Evolutionary conservation across 495 filamentous ascomycete genomes (phyloP).

Genomic region (Daldinia vernicosa): DNA sequence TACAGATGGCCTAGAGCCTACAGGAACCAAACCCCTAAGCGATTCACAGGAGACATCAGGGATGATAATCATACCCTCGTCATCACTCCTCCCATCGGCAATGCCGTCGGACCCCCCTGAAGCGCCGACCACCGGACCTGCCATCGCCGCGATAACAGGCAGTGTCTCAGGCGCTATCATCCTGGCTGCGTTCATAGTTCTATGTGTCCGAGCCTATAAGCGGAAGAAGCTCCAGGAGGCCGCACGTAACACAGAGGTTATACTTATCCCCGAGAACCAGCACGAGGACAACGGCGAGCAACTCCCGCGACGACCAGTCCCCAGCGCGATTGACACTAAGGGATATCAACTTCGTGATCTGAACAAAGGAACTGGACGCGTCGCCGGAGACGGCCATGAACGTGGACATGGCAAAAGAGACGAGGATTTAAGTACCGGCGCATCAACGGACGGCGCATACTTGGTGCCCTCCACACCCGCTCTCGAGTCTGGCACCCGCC

Average conservation of each 20-base stretch:
- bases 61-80: neutral
- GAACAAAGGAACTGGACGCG: neutral
- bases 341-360: neutral
- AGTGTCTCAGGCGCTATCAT: slow-evolving; percentile 34
- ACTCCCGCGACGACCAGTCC: slow-evolving; percentile 19
- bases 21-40: neutral
- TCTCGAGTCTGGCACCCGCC: slow-evolving; percentile 29
- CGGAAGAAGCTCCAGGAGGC: slow-evolving; percentile 33
- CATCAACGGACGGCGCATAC: slow-evolving; percentile 9
- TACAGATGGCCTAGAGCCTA: neutral
- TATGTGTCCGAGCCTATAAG: slow-evolving; percentile 30
- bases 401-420: neutral
- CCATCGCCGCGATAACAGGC: slow-evolving; percentile 32
- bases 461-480: slow-evolving; percentile 31
- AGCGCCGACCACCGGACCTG: neutral
- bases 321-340: slow-evolving; percentile 20
- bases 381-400: neutral
- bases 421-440: neutral
- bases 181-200: slow-evolving; percentile 22
- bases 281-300: neutral
- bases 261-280: slow-evolving; percentile 2
- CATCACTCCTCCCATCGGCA: neutral
- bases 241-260: neutral
- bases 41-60: slow-evolving; percentile 5
- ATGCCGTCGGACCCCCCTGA: neutral